phyloP scores from a whole-genome alignment of 2,329 filamentous ascomycete species.

The Colletotrichum cereale region DNA sequence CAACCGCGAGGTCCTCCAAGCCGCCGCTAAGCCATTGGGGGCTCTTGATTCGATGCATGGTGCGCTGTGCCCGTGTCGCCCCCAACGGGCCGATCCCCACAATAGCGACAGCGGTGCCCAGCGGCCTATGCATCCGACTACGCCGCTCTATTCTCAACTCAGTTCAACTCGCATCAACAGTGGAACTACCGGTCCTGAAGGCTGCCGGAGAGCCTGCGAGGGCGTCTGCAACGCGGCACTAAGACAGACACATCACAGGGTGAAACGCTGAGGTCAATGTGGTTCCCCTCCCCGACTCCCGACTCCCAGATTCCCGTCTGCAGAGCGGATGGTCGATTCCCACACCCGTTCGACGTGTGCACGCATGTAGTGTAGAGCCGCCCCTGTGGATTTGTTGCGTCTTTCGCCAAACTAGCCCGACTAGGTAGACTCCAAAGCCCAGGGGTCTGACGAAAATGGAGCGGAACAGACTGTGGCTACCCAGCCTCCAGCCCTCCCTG shows the following conservation, averaged over 20 bases:
- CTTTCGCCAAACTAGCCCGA: neutral
- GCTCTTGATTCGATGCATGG: slow-evolving; percentile 16
- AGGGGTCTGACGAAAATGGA: slow-evolving; percentile 38
- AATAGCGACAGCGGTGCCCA: slow-evolving; percentile 28
- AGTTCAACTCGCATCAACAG: slow-evolving; percentile 30
- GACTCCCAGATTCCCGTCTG: slow-evolving; percentile 22
- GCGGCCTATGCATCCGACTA: slow-evolving; percentile 30
- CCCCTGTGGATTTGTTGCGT: slow-evolving; percentile 13
- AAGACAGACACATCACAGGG: neutral
- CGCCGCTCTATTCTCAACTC: slow-evolving; percentile 33
- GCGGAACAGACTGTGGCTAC: slow-evolving; percentile 31
- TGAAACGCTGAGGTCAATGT: slow-evolving; percentile 19
- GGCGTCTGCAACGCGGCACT: slow-evolving; percentile 1
- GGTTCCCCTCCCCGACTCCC: slow-evolving; percentile 14
- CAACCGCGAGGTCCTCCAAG: neutral
- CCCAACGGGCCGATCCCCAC: slow-evolving; percentile 30
- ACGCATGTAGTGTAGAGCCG: slow-evolving; percentile 24
- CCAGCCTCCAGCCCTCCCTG: slow-evolving; percentile 32
- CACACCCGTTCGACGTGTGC: slow-evolving; percentile 1
- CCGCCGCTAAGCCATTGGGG: slow-evolving; percentile 18
- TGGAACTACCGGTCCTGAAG: slow-evolving; percentile 21
- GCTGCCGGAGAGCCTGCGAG: slow-evolving; percentile 12
- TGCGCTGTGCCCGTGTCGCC: slow-evolving; percentile 22
- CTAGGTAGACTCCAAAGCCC: slow-evolving; percentile 11
- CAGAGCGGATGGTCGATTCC: slow-evolving; percentile 16